Evolutionary conservation across 2,329 filamentous ascomycete genomes (phyloP).

Genomic region (Cytospora mali): DNA sequence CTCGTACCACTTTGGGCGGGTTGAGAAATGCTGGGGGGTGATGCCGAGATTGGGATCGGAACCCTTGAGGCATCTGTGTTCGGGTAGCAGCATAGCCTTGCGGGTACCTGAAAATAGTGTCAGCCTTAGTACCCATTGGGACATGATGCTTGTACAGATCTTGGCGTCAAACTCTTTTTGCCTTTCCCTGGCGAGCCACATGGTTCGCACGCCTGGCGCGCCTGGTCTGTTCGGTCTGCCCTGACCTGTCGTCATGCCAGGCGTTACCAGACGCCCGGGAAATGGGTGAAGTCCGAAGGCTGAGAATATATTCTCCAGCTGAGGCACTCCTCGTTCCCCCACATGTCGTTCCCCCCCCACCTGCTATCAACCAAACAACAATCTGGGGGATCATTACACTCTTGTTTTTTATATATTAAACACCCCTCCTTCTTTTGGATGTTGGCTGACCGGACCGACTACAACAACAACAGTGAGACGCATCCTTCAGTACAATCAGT

Average conservation of each 20-base stretch:
- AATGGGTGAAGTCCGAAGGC: constrained; percentile 27
- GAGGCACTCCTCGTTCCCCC: background rate
- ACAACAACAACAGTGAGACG: constrained; percentile 57
- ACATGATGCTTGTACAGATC: constrained; percentile 20
- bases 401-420: constrained; percentile 23
- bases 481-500: constrained; percentile 67
- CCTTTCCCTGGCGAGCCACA: constrained; percentile 24
- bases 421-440: constrained; percentile 13
- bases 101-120: constrained; percentile 26
- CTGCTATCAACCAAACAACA: constrained; percentile 8
- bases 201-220: constrained; percentile 24
- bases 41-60: constrained; percentile 17
- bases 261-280: constrained; percentile 21
- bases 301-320: constrained; percentile 26
- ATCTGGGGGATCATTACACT: background rate
- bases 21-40: background rate
- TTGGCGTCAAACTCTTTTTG: constrained; percentile 13
- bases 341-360: constrained; percentile 4
- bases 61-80: constrained; percentile 13
- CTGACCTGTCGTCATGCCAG: constrained; percentile 9
- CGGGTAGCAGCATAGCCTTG: constrained; percentile 25
- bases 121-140: constrained; percentile 22
- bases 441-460: constrained; percentile 9
- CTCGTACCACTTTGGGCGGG: constrained; percentile 3
- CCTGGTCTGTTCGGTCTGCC: background rate